A percentile compares a stretch with the other conserved stretches of the same genome.
phyloP scores from a whole-genome alignment of 2,329 filamentous ascomycete species.

The Polytolypa hystricis region DNA sequence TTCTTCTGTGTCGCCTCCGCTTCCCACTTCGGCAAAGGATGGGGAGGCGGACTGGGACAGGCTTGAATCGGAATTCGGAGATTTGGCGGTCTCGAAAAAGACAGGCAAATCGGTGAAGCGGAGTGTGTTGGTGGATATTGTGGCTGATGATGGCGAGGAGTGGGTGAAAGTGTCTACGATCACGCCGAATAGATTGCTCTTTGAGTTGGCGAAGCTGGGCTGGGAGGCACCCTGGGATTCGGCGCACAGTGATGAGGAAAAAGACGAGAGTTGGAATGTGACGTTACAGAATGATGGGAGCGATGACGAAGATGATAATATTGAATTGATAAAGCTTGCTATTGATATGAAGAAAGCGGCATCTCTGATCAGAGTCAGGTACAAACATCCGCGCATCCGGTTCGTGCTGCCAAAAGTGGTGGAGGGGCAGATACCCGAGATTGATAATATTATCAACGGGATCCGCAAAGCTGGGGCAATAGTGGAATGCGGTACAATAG shows the following conservation, averaged over 20 bases:
- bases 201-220: slow-evolving; percentile 58
- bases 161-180: slow-evolving; percentile 61
- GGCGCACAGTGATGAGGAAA: slow-evolving; percentile 34
- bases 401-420: slow-evolving; percentile 51
- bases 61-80: neutral
- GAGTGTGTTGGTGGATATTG: slow-evolving; percentile 52
- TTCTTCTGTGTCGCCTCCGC: too few species aligned
- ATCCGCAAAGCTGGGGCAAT: slow-evolving; percentile 42
- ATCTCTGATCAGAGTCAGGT: slow-evolving; percentile 44
- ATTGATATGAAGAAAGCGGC: slow-evolving; percentile 49
- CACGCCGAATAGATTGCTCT: slow-evolving; percentile 52
- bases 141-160: slow-evolving; percentile 49
- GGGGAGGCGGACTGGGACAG: slow-evolving; percentile 2
- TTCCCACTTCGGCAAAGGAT: slow-evolving; percentile 10
- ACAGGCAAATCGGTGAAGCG: slow-evolving; percentile 30
- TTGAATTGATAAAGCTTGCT: slow-evolving; percentile 51
- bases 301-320: slow-evolving; percentile 42
- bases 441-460: slow-evolving; percentile 46
- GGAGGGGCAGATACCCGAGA: slow-evolving; percentile 39
- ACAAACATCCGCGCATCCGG: slow-evolving; percentile 47
- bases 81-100: slow-evolving; percentile 11
- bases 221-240: slow-evolving; percentile 44
- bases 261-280: slow-evolving; percentile 16
- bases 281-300: slow-evolving; percentile 26
- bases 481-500: slow-evolving; percentile 26